Evolutionary conservation across 805 yeast genomes (phyloP), one percentile per base, ranked within the genome.

Genomic region (Lipomyces japonicus): DNA sequence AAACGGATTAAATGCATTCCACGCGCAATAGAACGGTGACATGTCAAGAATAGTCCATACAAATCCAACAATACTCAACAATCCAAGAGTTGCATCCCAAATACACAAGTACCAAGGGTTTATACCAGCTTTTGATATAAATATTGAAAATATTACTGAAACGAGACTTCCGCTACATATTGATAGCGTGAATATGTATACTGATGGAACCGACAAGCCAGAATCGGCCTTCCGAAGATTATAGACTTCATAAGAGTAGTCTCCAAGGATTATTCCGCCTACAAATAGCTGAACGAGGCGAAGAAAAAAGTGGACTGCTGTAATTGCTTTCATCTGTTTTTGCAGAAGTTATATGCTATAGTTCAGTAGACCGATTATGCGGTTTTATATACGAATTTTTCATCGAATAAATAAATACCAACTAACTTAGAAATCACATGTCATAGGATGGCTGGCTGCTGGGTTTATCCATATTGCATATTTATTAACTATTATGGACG

Each of bases 1-100:
- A 28, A 53, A 51, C 10, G 59, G 59, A 41, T 55, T 50, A 25
- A 52, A 36, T 4, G 31, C 26, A 18, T 42, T 21, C 59, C 57
- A 55, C 4, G 42, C 25, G 46, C 60, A 56, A 6, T 31, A 16
- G 39, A 48, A 36, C 2, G 49, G 53, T 25, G 42, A 28, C n/a
- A 43, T 21, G 12, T 50, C 24, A 14, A 18, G 10, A 19, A 50
- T 31, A 5, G 44, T 31, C 34, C 50, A 40, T 5, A 49, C 51
- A 24, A 47, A 46, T 3, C 48, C 39, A 23, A 28, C 44, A 1
- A 42, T 31, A 21, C 39, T 37, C 24, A 49, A 32, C 4, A 42
- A 21, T 4, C 52, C 50, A 6, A 53, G 24, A 1, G 40, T 19
- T 3, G 44, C 30, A 10, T 53, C 55, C 58, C 55, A 50, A 3